Base-by-base conservation (phyloP, 2,329 filamentous ascomycete genomes). In the Alternaria burnsii region DNA sequence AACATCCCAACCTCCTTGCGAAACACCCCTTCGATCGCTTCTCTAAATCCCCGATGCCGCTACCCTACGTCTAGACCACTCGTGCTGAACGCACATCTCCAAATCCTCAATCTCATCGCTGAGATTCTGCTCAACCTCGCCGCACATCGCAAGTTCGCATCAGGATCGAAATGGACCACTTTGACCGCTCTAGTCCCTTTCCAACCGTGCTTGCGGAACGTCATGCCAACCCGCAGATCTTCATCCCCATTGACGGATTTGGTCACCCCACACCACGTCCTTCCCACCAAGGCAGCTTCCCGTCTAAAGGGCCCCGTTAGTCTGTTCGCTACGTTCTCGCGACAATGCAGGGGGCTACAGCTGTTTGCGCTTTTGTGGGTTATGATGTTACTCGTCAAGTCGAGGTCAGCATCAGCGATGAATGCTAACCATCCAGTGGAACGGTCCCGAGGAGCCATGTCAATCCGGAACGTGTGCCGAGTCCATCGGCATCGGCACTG, bases 211-310 rank as follows among this genome's bases (percentile, higher is more conserved):
- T 55, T 22, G 32, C 30, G 30, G 41, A 32, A 50, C 62, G 52
- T 59, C 58, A 57, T 67, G 61, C 38, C 56, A 67, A 62, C 56
- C 55, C 59, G 61, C 53, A 62, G 64, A 69, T 67, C 66, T 26
- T 16, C 57, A 58, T 46, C 26, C 42, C 41, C 44, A 36, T 55
- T 55, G 46, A 55, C 36, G 28, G 16, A 18, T 30, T 18, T 58
- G 34, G 46, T 51, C 52, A 55, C 61, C 46, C 38, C 57, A 59
- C 60, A 28, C 26, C 34, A 36, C 38, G 24, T 41, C 46, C 34
- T 58, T 53, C 28, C 42, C 18, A 38, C 16, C 14, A 26, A 38
- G 38, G 44, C 30, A 50, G 22, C 22, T 16, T 24, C 18, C 38
- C 44, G 43, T 51, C 38, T 2, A 22, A n/a, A 48, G 40, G 30